Evolutionary conservation across 2,329 filamentous ascomycete species (phyloP).

Genomic region (Aspergillus ochraceoroseus): DNA sequence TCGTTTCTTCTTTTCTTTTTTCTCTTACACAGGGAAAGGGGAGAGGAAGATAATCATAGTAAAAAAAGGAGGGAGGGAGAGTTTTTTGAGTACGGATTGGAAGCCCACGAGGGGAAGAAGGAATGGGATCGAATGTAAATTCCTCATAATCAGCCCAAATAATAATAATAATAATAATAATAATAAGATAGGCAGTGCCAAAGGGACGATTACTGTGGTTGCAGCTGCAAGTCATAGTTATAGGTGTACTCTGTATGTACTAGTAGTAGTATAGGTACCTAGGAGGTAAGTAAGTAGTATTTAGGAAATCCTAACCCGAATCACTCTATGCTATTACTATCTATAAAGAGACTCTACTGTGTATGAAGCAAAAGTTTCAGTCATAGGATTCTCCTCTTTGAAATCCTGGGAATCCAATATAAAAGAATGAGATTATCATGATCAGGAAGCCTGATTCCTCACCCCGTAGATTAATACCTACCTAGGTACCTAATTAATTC

Average conservation of each 20-base stretch:
- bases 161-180: constrained; percentile 11
- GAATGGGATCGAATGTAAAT: constrained; percentile 6
- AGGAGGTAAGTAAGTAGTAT: no score
- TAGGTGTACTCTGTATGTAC: no score
- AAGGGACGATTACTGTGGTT: constrained; percentile 17
- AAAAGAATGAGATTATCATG: no score
- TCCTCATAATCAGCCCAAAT: constrained; percentile 7
- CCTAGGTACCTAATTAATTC: constrained; percentile 9
- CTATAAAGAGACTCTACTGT: no score
- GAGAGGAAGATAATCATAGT: constrained; percentile 3
- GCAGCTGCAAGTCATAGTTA: constrained; percentile 23
- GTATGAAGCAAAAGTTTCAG: no score
- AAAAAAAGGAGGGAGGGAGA: constrained; percentile 9
- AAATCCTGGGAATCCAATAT: no score
- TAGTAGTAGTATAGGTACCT: no score
- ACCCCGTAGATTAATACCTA: constrained; percentile 11
- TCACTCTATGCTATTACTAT: no score
- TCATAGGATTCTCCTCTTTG: no score
- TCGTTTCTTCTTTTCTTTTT: constrained; percentile 3
- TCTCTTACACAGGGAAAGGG: constrained; percentile 1
- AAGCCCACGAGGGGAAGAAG: constrained; percentile 18
- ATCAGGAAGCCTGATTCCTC: no score
- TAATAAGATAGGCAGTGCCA: no score
- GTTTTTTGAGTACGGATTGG: constrained; percentile 10
- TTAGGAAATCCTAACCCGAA: no score